Evolutionary conservation across 768 basidiomycete genomes (phyloP), one percentile per base, ranked within the genome.

Genomic region (Mycena leptocephala): DNA sequence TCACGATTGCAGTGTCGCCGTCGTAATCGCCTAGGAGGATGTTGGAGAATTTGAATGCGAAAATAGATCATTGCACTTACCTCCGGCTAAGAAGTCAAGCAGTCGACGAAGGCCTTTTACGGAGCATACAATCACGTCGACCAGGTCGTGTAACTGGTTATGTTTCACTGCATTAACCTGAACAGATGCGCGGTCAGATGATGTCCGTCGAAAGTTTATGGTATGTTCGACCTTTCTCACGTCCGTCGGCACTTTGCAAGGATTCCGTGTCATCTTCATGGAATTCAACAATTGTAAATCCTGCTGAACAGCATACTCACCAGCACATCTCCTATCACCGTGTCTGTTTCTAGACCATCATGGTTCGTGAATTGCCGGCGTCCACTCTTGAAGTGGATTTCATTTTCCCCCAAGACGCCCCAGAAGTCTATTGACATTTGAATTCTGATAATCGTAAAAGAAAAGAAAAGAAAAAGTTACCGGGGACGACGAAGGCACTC

Each of bases 241-340:
- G 81, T 95, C 94, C 0, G 90, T 92, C 1, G 93, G 93, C 0
- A 94, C 83, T 76, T 93, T 94, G 82, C 93, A 94, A n/a, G 94
- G 94, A 80, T 92, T 88, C 28, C 93, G 85, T 3, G 91, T 92
- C 14, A 94, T 83, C 91, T 92, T 72, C 8, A 33, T 2, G 43
- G 32, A 24, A 11, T 37, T 66, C 24, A 26, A 33, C 58, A 32
- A 11, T 5, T 16, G 18, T 8, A 22, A 20, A 35, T 33, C 14
- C 14, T 13, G 59, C 16, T 26, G 6, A 70, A 35, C 8, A 20
- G 13, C 2, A 65, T 22, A 41, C 46, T 32, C 75, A 92, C 91
- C 75, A 95, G 81, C 13, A 93, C 90, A 77, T 92, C 89, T 0
- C 93, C 93, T 20, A 89, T 56, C 2, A 93, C 79, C 20, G 89